Evolutionary conservation across 106 monocot genomes (phyloP), one percentile per base, ranked within the genome.

Genomic region (Allium fistulosum): DNA sequence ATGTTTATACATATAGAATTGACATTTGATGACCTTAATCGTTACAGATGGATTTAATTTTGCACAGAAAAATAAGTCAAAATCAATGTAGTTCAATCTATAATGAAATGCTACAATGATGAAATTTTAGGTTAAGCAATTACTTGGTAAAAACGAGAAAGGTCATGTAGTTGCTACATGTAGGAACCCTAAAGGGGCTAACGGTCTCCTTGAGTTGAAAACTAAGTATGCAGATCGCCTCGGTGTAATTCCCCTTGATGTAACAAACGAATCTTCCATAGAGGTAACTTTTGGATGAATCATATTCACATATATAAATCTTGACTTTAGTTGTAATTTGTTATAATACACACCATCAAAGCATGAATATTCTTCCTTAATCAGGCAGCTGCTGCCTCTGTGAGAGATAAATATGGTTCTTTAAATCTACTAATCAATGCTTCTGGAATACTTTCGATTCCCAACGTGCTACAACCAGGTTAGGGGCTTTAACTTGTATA

Each of bases 391-490:
- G 86, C 96, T 28, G 70, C 69, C 53, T 67, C 80, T 50, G 65
- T 92, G 61, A 82, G 69, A 68, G 76, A 84, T 68, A 74, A 49
- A 50, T 81, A 89, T 75, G 84, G 88, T 8, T 77, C 62, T 61
- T 69, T 97, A 65, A 92, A 97, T 77, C 84, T 97, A 52, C 80
- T 97, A 17, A 84, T 97, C 60, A 97, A 97, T 82, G 83, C 92
- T 72, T 84, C 92, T 46, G 96, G 96, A 57, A 72, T 97, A 26
- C 87, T 97, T 67, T 92, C 92, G 16, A 84, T 97, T 63, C 88
- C 96, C 51, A 69, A 87, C 71, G 62, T 87, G 18, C 64, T 97
- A 48, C 92, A 97, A 66, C 96, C 96, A 82, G 95, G 95, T 95
- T 50, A 26, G 51, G 18, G 45, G 46, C 68, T 45, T 10, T 45